Base-by-base conservation (phyloP, 805 yeast species). In the Priceomyces melissophilus region DNA sequence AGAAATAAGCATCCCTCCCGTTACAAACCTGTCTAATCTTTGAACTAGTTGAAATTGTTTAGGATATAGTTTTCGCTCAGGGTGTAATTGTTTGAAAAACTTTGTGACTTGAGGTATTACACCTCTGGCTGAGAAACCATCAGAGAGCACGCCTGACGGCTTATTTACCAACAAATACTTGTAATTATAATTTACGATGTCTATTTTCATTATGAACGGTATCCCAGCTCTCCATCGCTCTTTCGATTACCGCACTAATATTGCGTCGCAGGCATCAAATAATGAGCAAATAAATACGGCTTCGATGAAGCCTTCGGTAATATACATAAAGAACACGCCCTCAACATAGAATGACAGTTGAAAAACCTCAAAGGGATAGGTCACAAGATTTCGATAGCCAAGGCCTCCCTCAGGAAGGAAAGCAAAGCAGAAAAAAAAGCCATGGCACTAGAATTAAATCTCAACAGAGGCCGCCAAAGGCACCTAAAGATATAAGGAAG, bases 1-100 rank as follows among this genome's bases (percentile, higher is more conserved):
- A 4, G 55, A 46, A 10, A 57, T 47, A 9, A 52, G 27, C 35
- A 56, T 31, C 2, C 59, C 62, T 3, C 62, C 62, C 9, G 55
- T 52, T 10, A 56, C 60, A 43, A 40, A 53, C 41, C 47, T 41
- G 38, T 57, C 61, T 13, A 57, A 39, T 26, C 62, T 39, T 33
- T 53, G 58, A 3, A 53, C 47, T 16, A 55, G 37, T 16, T 48
- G 39, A 34, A 52, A 47, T 15, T 36, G 32, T 4, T 28, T 16
- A 1, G 49, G 42, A 26, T 47, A 41, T 12, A 44, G 27, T 29
- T 35, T 44, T 29, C 30, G 37, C 14, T 39, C 42, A n/a, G 45
- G 49, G 16, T 41, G 26, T 36, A 39, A 17, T 12, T 23, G 12
- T 31, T 50, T 47, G 35, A 49, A 45, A 6, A 35, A 28, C 11